Conservation (phyloP, 805 yeast genomes). For the Kuraishia cidri region DNA sequence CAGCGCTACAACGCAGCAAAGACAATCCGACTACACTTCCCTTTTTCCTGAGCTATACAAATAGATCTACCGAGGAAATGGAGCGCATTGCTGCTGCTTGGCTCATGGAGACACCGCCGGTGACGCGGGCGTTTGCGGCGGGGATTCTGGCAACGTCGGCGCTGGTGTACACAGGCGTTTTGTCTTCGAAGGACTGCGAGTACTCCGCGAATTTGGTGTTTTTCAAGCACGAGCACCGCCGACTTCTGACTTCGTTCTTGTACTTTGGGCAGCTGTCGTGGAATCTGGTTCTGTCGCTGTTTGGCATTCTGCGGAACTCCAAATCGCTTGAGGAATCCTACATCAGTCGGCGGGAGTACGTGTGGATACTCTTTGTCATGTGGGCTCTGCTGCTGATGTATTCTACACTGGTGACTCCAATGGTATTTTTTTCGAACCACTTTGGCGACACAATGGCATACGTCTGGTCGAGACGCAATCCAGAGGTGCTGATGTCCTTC, state of each 20-base stretch:
- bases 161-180: conserved; percentile 20
- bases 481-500: conserved; percentile 26
- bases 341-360: conserved; percentile 21
- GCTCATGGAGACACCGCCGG: conserved; percentile 34
- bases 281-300: conserved; percentile 23
- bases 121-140: conserved; percentile 28
- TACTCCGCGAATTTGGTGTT: conserved; percentile 29
- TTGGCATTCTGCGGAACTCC: conserved; percentile 26
- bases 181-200: conserved; percentile 19
- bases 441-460: conserved; percentile 29
- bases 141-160: conserved; percentile 22
- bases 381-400: conserved; percentile 19
- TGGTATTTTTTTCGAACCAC: conserved; percentile 26
- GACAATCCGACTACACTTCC: too few relatives aligned
- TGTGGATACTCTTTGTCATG: conserved; percentile 26
- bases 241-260: conserved; percentile 26
- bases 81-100: too few relatives aligned
- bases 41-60: too few relatives aligned
- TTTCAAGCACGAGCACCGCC: conserved; percentile 24
- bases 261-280: conserved; percentile 30
- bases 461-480: conserved; percentile 37
- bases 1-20: too few relatives aligned
- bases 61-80: too few relatives aligned
- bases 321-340: conserved; percentile 27
- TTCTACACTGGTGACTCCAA: conserved; percentile 15